Base-by-base conservation (phyloP, 2,329 filamentous ascomycete genomes). In the Nemania serpens region DNA sequence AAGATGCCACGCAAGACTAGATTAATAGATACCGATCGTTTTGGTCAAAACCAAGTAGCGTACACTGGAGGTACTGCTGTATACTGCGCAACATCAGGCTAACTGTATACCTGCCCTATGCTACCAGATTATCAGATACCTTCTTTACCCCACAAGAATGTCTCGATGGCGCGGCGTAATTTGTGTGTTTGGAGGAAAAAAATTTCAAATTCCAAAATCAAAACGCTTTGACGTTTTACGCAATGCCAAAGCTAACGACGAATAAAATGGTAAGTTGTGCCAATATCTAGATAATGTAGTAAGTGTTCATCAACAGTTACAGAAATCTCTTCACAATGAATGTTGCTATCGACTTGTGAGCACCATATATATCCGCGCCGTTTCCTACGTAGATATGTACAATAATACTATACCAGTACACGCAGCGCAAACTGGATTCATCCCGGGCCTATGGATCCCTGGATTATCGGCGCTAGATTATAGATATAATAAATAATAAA, bases 1-100 rank as follows among this genome's bases (percentile, higher is more conserved):
- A 64, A 58, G 59, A 62, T 63, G 65, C 59, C 58, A 67, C 64
- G 63, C 62, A 48, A 60, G 55, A 55, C 58, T 65, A 66, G 25
- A 45, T 20, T 45, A 45, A 20, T 45, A 34, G 45, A 33, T 48
- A 48, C 22, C 25, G 25, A 29, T 29, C 25, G 25, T 29, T 3
- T 7, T 29, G 25, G 7, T 29, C 25, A 29, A 29, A 29, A 29
- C 25, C 25, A 29, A 29, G 25, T 7, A 29, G 25, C 7, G 25
- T 7, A 7, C 25, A 29, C 25, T 29, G 25, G 25, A 29, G 25
- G 25, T 37, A 9, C 33, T 20, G 29, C 33, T 11, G 25, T 6
- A 29, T 39, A 46, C 51, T 37, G 34, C 46, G 49, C 45, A 34
- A 22, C 46, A 55, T 55, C 29, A 11, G 34, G n/a, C 17, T 34